Conservation (phyloP, 2,329 filamentous ascomycete species). For the Metarhizium brunneum region DNA sequence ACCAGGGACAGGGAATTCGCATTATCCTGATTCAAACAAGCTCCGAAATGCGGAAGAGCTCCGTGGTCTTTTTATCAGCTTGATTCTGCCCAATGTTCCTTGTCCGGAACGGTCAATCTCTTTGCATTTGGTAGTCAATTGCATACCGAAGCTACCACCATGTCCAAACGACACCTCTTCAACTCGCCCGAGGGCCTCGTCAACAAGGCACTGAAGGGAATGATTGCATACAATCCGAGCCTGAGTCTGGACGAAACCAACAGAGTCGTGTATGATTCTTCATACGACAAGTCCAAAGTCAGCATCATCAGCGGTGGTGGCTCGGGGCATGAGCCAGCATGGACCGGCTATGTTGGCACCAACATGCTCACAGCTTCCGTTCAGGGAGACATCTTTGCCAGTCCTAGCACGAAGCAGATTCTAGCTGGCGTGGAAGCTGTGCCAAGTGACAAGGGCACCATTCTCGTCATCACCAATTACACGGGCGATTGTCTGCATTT, state of each 20-base stretch:
- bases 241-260: slow-evolving; percentile 41
- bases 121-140: background rate
- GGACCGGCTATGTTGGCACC: slow-evolving; percentile 53
- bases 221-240: slow-evolving; percentile 43
- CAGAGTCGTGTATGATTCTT: slow-evolving; percentile 40
- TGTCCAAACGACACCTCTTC: slow-evolving; percentile 47
- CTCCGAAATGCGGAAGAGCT: background rate
- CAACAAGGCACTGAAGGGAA: slow-evolving; percentile 38
- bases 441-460: slow-evolving; percentile 44
- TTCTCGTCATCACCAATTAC: slow-evolving; percentile 57
- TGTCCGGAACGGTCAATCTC: background rate
- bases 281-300: slow-evolving; percentile 34
- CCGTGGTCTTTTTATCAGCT: background rate
- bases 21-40: background rate
- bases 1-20: background rate
- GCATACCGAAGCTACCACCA: slow-evolving; percentile 13
- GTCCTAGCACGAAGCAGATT: slow-evolving; percentile 54
- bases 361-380: slow-evolving; percentile 54
- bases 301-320: slow-evolving; percentile 45
- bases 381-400: slow-evolving; percentile 54
- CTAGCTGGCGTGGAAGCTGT: slow-evolving; percentile 46
- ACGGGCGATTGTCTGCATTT: slow-evolving; percentile 56
- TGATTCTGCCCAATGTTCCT: slow-evolving; percentile 1
- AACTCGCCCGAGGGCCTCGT: slow-evolving; percentile 43
- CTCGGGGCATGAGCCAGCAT: slow-evolving; percentile 52